A percentile compares a stretch with the other conserved stretches of the same genome.
Evolutionary conservation across 768 basidiomycete genomes (phyloP).

Genomic region (Boletus tomentosulus): DNA sequence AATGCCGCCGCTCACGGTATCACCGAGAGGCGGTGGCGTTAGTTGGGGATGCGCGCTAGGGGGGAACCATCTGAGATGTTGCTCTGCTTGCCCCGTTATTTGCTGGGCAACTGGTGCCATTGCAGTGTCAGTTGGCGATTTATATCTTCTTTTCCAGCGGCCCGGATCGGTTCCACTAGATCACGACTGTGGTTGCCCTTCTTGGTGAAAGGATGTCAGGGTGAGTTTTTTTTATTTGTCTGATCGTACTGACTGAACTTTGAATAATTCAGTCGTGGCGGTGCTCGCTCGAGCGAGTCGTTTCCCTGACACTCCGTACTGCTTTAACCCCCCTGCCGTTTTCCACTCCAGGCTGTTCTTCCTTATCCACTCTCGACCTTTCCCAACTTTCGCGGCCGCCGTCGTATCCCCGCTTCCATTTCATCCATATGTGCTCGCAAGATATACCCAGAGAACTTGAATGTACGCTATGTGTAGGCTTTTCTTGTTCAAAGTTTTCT

Average conservation of each 20-base stretch:
- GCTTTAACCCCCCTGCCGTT: neutral
- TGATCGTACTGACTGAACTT: neutral
- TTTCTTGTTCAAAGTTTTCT: neutral
- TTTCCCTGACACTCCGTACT: neutral
- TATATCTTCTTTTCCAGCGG: conserved; percentile 1
- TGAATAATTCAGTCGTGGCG: neutral
- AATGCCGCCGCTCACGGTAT: conserved; percentile 25
- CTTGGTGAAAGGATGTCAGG: neutral
- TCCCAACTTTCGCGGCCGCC: neutral
- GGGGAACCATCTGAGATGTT: conserved; percentile 5
- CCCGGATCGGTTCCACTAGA: neutral
- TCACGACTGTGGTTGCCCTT: neutral
- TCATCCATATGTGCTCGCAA: conserved; percentile 3
- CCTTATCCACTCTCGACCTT: neutral
- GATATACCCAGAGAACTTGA: conserved; percentile 10
- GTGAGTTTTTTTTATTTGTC: conserved; percentile 2
- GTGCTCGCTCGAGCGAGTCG: neutral
- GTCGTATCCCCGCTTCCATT: neutral
- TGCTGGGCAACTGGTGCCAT: neutral
- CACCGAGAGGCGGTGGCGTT: conserved; percentile 26
- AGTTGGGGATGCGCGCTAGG: conserved; percentile 3
- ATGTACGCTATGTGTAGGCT: conserved; percentile 22
- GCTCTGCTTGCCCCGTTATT: neutral
- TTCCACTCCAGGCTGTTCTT: neutral
- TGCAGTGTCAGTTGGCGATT: conserved; percentile 1